These are phyloP conservation scores for Hanseniaspora vineae DNA, from an alignment of 805 yeast genomes.

Conservation along the genomic window DNA sequence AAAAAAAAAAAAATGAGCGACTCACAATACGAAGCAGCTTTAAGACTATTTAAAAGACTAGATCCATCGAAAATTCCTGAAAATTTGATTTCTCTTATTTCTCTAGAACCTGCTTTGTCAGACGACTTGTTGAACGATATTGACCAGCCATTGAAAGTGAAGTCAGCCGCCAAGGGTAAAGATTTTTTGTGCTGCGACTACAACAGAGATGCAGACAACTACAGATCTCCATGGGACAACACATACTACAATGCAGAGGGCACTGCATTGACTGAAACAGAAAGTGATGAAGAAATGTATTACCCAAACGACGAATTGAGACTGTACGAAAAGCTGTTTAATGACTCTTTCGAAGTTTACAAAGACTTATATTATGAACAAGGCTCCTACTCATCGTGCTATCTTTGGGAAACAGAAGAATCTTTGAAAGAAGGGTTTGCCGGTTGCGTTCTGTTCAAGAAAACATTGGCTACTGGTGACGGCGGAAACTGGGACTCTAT, in stretches of 20 bases:
- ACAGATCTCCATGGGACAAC: slow-evolving; percentile 85
- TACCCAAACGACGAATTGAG: slow-evolving; percentile 58
- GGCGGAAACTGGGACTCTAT: slow-evolving; percentile 71
- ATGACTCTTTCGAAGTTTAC: slow-evolving; percentile 84
- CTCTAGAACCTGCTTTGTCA: slow-evolving; percentile 53
- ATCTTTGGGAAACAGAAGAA: slow-evolving; percentile 71
- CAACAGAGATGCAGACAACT: slow-evolving; percentile 88
- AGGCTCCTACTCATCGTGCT: slow-evolving; percentile 82
- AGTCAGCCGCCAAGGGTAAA: slow-evolving; percentile 34
- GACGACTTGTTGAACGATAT: slow-evolving; percentile 79
- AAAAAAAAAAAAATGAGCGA: no score
- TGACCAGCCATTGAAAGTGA: slow-evolving; percentile 57
- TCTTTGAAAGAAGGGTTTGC: slow-evolving; percentile 52
- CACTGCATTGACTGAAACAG: slow-evolving; percentile 28
- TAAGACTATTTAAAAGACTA: slow-evolving; percentile 64
- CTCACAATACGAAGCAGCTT: slow-evolving; percentile 50
- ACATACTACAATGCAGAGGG: slow-evolving; percentile 34
- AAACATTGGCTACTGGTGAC: slow-evolving; percentile 25
- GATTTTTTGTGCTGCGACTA: slow-evolving; percentile 80
- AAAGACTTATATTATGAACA: slow-evolving; percentile 81
- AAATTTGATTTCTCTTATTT: slow-evolving; percentile 31
- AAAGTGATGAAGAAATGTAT: slow-evolving; percentile 50
- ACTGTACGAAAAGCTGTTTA: slow-evolving; percentile 65
- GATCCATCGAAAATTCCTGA: slow-evolving; percentile 49
- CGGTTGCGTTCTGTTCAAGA: slow-evolving; percentile 81